Evolutionary conservation across 2,329 filamentous ascomycete species (phyloP), one percentile per base, ranked within the genome.

Genomic region (Lachnellula occidentalis): DNA sequence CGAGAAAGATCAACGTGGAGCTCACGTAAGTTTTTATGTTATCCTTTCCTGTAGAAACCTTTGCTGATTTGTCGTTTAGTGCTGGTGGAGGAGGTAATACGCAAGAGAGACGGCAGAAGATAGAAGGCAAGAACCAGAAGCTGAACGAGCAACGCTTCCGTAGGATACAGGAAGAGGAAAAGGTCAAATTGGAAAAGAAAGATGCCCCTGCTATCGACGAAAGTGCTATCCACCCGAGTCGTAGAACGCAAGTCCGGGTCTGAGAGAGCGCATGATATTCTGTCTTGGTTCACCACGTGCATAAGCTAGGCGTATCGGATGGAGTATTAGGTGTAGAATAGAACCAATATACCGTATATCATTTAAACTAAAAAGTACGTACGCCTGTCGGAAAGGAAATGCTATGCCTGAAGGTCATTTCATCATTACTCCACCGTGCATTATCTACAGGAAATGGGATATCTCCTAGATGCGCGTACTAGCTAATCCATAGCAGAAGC

Each of bases 1-100:
- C 84, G 50, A 78, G 92, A 64, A 88, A 86, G 72, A 95, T 97
- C 66, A 96, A 96, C 69, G 88, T 96, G 24, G 92, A 96, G 74
- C 74, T 97, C 62, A 96, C 91, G 80, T 90, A 72, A 72, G 85
- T 79, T 37, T 41, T 39, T 37, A 52, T 50, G 56, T 15, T 21
- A 17, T 21, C 48, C 5, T 39, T 39, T 49, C 36, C 15, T 22
- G 11, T 52, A 36, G 45, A 37, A 9, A 19, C 15, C 14, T 15
- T 51, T 19, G 47, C 42, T 51, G 21, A 53, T 34, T 15, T 34
- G 22, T 6, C 39, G 19, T 53, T 45, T 58, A 90, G 87, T 62
- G 92, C 88, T 56, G 92, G 92, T 50, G 92, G 92, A 41, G 92
- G 92, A 57, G 86, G 86, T 58, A 95, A 91, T 70, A 89, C 83